Evolutionary conservation across 2,329 filamentous ascomycete species (phyloP).

Genomic region (Penicillium olsonii): DNA sequence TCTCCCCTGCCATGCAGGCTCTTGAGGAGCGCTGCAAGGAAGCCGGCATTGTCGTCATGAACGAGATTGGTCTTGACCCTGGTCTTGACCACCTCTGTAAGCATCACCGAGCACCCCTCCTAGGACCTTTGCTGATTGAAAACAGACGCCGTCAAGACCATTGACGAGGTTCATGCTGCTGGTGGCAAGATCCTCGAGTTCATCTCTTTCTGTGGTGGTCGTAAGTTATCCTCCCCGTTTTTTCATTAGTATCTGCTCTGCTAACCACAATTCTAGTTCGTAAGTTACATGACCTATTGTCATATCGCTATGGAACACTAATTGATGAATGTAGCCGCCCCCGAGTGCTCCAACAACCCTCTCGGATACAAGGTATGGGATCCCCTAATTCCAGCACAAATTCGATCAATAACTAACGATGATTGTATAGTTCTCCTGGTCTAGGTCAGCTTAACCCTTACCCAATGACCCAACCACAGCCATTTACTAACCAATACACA

Average conservation of each 20-base stretch:
- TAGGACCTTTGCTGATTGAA: background rate
- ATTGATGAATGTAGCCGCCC: constrained; percentile 56
- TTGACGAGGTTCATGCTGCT: constrained; percentile 73
- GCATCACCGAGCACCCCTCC: background rate
- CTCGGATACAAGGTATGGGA: constrained; percentile 72
- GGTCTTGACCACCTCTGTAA: constrained; percentile 24
- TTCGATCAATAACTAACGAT: background rate
- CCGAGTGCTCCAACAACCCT: constrained; percentile 80
- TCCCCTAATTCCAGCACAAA: background rate
- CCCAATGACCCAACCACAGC: background rate
- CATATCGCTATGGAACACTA: background rate
- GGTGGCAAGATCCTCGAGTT: constrained; percentile 86
- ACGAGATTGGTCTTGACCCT: constrained; percentile 72
- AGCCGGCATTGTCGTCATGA: constrained; percentile 95
- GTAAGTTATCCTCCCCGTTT: background rate
- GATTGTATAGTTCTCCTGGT: constrained; percentile 65
- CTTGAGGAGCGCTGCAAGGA: constrained; percentile 80
- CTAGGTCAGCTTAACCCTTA: constrained; percentile 51
- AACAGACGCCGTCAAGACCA: constrained; percentile 78
- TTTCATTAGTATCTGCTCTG: background rate
- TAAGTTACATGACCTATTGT: background rate
- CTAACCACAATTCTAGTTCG: background rate
- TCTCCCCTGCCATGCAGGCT: constrained; percentile 89
- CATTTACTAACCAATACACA: constrained; percentile 2
- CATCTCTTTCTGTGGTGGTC: constrained; percentile 79